phyloP scores from a whole-genome alignment of 108 stramenopile genomes.

The Seminavis robusta region DNA sequence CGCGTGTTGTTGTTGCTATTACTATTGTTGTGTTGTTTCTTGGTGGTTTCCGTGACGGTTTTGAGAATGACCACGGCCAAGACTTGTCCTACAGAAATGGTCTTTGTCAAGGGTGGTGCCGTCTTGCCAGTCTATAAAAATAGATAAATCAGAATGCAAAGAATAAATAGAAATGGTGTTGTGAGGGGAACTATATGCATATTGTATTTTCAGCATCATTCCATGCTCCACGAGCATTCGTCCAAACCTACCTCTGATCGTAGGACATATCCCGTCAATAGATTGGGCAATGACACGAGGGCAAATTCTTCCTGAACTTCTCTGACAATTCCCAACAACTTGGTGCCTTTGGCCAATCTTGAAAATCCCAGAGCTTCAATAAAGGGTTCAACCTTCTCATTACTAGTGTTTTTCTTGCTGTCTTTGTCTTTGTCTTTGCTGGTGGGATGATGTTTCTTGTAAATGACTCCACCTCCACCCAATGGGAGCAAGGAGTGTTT shows the following conservation, averaged over 20 bases:
- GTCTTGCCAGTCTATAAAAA: not conserved
- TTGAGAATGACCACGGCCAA: slow-evolving; percentile 61
- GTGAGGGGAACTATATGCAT: too few relatives aligned
- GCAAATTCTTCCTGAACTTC: slow-evolving; percentile 71
- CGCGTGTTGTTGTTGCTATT: too few relatives aligned
- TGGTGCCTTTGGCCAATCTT: slow-evolving; percentile 62
- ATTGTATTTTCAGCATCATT: too few relatives aligned
- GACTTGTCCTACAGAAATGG: slow-evolving; percentile 43
- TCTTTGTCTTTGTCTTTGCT: slow-evolving; percentile 5
- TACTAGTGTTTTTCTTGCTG: slow-evolving; percentile 3
- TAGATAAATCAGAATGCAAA: not conserved
- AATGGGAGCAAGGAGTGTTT: slow-evolving; percentile 52
- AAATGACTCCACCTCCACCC: slow-evolving; percentile 76
- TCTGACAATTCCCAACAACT: slow-evolving; percentile 56
- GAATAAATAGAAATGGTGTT: not conserved
- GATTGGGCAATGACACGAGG: slow-evolving; percentile 63
- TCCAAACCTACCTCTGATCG: slow-evolving; percentile 15
- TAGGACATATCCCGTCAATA: slow-evolving; percentile 74
- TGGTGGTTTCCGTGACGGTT: slow-evolving; percentile 42
- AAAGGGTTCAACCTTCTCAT: slow-evolving; percentile 24
- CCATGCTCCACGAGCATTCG: too few relatives aligned
- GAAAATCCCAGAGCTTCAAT: slow-evolving; percentile 73
- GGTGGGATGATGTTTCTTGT: too few relatives aligned
- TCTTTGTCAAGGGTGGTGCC: not conserved
- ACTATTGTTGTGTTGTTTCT: slow-evolving; percentile 19